phyloP scores from a whole-genome alignment of 2,329 filamentous ascomycete genomes.

The Talaromyces sp. region DNA sequence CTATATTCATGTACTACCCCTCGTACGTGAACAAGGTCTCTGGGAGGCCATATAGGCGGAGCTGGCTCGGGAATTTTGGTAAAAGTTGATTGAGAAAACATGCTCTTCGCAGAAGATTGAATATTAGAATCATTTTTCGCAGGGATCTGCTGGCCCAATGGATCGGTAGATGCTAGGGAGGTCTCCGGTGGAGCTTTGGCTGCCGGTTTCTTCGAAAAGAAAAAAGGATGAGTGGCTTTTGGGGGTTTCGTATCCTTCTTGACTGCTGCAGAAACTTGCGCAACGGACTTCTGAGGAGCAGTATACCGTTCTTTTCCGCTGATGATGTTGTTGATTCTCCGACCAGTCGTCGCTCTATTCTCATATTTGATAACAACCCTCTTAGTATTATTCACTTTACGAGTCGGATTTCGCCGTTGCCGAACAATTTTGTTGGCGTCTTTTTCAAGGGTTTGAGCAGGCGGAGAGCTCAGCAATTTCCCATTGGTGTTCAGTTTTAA shows the following conservation, averaged over 20 bases:
- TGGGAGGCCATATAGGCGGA: conserved; percentile 40
- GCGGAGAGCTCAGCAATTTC: conserved; percentile 42
- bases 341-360: conserved; percentile 53
- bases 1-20: conserved; percentile 31
- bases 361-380: conserved; percentile 62
- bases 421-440: conserved; percentile 18
- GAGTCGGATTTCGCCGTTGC: conserved; percentile 35
- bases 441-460: conserved; percentile 16
- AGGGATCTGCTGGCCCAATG: background rate
- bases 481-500: conserved; percentile 44
- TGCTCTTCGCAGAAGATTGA: background rate
- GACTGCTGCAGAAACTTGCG: conserved; percentile 23
- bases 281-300: conserved; percentile 22
- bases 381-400: conserved; percentile 31
- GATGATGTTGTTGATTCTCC: conserved; percentile 63
- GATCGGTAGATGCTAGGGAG: background rate
- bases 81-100: conserved; percentile 22
- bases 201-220: conserved; percentile 55
- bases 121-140: background rate
- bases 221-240: conserved; percentile 66
- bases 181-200: background rate
- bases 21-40: conserved; percentile 49
- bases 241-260: conserved; percentile 27
- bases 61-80: conserved; percentile 32
- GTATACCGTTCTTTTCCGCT: conserved; percentile 33